Evolutionary conservation across 495 filamentous ascomycete species (phyloP).

Genomic region (Daldinia caldariorum): DNA sequence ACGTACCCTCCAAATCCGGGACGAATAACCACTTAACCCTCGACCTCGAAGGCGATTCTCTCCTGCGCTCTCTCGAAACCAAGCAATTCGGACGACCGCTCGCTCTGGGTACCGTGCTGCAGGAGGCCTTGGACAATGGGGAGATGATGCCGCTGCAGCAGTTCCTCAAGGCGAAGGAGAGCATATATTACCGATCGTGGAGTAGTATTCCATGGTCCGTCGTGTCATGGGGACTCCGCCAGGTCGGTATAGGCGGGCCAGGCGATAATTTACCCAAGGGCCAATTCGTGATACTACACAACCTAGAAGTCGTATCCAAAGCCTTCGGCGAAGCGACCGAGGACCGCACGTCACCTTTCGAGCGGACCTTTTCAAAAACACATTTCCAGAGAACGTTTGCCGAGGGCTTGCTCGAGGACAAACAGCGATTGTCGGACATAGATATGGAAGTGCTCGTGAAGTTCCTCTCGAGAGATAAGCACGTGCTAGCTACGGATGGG

Average conservation of each 20-base stretch:
- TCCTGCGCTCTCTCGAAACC: slow-evolving; percentile 76
- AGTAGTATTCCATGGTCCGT: slow-evolving; percentile 60
- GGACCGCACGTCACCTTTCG: slow-evolving; percentile 61
- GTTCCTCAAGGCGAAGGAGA: slow-evolving; percentile 68
- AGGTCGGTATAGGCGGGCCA: slow-evolving; percentile 70
- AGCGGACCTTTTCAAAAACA: slow-evolving; percentile 73
- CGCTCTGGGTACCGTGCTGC: slow-evolving; percentile 81
- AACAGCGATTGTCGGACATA: slow-evolving; percentile 64
- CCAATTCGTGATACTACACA: slow-evolving; percentile 67
- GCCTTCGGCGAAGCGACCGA: slow-evolving; percentile 58
- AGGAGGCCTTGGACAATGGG: slow-evolving; percentile 73
- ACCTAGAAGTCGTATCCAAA: slow-evolving; percentile 63
- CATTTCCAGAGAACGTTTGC: slow-evolving; percentile 70
- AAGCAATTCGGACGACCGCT: slow-evolving; percentile 84
- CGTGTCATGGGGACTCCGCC: slow-evolving; percentile 78
- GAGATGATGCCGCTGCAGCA: slow-evolving; percentile 74
- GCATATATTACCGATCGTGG: slow-evolving; percentile 68
- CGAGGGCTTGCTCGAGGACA: slow-evolving; percentile 58
- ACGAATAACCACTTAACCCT: slow-evolving; percentile 67
- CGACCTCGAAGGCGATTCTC: slow-evolving; percentile 68
- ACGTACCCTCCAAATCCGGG: slow-evolving; percentile 51
- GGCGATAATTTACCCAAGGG: slow-evolving; percentile 60
- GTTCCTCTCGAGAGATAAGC: slow-evolving; percentile 76
- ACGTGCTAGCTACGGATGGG: slow-evolving; percentile 70
- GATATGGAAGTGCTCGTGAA: slow-evolving; percentile 77